Evolutionary conservation across 495 filamentous ascomycete species (phyloP).

Genomic region (Neurospora africana): DNA sequence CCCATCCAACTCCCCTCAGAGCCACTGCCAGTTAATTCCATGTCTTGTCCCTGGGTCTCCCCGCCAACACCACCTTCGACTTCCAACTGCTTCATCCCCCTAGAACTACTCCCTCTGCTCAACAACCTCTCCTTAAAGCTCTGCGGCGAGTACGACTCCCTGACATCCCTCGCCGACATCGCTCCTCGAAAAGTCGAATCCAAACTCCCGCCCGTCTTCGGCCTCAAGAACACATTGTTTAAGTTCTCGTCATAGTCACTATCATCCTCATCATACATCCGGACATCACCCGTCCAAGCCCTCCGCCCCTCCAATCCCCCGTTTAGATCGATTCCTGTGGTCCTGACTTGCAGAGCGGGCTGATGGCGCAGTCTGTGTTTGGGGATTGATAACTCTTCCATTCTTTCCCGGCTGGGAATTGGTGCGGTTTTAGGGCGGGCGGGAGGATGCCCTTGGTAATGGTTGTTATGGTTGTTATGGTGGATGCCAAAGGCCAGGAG

Average conservation of each 20-base stretch:
- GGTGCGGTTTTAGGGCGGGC: background rate
- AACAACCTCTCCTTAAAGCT: constrained; percentile 18
- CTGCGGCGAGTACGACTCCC: constrained; percentile 15
- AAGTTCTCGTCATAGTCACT: background rate
- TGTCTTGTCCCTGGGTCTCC: background rate
- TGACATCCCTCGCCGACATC: background rate
- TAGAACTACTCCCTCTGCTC: background rate
- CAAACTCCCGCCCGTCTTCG: background rate
- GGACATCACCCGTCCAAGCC: background rate
- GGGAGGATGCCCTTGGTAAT: background rate
- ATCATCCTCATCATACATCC: background rate
- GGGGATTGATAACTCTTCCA: background rate
- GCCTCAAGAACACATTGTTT: background rate
- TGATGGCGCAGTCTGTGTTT: background rate
- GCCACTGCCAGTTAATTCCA: background rate
- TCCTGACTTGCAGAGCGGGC: constrained; percentile 7
- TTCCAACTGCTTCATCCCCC: background rate
- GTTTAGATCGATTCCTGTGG: background rate
- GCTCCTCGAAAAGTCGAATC: background rate
- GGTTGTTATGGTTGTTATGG: background rate
- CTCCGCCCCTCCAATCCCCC: background rate
- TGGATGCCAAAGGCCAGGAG: background rate
- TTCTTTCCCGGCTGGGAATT: background rate
- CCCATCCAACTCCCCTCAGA: background rate
- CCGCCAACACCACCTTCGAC: background rate